These are phyloP conservation scores for Nakaseomyces bracarensis DNA, from an alignment of 1,139 yeast genomes.

Conservation along the genomic window DNA sequence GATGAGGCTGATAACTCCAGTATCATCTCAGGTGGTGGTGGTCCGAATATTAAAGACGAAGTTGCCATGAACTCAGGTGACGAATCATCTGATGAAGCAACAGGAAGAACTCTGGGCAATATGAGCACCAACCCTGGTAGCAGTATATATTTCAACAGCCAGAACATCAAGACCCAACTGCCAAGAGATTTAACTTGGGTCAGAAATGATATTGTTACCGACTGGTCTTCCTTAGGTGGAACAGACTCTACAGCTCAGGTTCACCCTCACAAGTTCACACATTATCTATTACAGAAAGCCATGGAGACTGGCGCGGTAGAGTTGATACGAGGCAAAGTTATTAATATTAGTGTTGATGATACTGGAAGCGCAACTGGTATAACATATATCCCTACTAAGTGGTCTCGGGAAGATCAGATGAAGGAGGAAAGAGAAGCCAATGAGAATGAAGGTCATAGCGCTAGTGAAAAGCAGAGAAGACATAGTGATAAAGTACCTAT, in stretches of 20 bases:
- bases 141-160: conserved; percentile 32
- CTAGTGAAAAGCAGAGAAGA: conserved; percentile 10
- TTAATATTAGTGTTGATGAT: conserved; percentile 50
- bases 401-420: conserved; percentile 32
- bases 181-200: conserved; percentile 84
- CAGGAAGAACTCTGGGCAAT: conserved; percentile 1
- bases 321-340: conserved; percentile 75
- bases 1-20: conserved; percentile 9
- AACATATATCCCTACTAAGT: conserved; percentile 47
- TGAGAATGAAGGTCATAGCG: conserved; percentile 5
- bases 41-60: conserved; percentile 5
- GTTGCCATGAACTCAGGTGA: conserved; percentile 3
- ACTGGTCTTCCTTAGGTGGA: conserved; percentile 78
- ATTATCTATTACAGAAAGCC: conserved; percentile 68
- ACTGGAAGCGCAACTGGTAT: conserved; percentile 62
- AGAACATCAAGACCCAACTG: conserved; percentile 36
- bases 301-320: conserved; percentile 80
- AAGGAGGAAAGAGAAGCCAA: conserved; percentile 27
- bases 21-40: conserved; percentile 10
- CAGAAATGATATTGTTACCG: conserved; percentile 51
- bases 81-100: conserved; percentile 7
- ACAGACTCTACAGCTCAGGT: conserved; percentile 91
- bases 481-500: conserved; percentile 19
- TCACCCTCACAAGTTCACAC: conserved; percentile 90
- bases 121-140: conserved; percentile 30